Evolutionary conservation across 2,329 filamentous ascomycete genomes (phyloP).

Genomic region (Colletotrichum tofieldiae): DNA sequence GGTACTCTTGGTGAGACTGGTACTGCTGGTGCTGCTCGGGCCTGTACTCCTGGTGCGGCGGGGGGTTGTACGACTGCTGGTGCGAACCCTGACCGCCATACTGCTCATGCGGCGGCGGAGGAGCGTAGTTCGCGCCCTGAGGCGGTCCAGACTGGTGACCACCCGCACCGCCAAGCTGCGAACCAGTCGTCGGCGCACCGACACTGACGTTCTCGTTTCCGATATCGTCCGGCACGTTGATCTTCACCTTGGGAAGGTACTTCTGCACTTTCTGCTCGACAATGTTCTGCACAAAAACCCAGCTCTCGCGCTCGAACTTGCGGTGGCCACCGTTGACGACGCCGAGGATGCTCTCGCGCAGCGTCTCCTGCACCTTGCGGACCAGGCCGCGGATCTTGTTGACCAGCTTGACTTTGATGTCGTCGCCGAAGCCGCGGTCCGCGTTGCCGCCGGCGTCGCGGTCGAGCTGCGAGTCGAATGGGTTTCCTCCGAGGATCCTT

Average conservation of each 20-base stretch:
- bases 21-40: conserved; percentile 37
- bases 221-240: conserved; percentile 62
- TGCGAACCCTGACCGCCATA: conserved; percentile 43
- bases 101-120: conserved; percentile 41
- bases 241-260: conserved; percentile 63
- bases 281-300: conserved; percentile 62
- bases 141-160: conserved; percentile 46
- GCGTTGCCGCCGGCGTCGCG: conserved; percentile 49
- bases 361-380: conserved; percentile 61
- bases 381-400: conserved; percentile 61
- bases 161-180: conserved; percentile 52
- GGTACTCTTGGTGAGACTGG: conserved; percentile 40
- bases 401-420: conserved; percentile 61
- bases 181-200: conserved; percentile 53
- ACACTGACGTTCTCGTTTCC: conserved; percentile 63
- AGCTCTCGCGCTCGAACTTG: conserved; percentile 63
- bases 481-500: conserved; percentile 63
- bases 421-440: conserved; percentile 59
- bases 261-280: conserved; percentile 63
- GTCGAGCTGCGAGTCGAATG: conserved; percentile 62
- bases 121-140: conserved; percentile 45
- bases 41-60: conserved; percentile 44
- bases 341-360: conserved; percentile 60
- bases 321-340: conserved; percentile 64
- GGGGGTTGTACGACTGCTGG: conserved; percentile 49